Percentiles rank a stretch among this genome's conserved stretches.
Conservation (phyloP, 108 stramenopile species). For the Discostella stelligeroides region DNA sequence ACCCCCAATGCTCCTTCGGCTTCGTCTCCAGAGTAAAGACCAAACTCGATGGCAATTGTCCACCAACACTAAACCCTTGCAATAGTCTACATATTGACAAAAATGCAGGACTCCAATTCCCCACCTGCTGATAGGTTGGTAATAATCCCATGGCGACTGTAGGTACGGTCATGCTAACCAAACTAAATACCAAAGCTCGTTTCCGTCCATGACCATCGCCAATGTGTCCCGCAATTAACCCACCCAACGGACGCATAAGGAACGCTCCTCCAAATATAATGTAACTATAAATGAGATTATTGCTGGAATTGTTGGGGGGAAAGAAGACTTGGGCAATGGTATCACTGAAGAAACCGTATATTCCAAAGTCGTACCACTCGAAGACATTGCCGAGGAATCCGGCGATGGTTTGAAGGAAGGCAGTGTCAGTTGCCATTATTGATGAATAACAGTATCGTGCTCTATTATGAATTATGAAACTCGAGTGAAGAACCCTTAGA, state of each 20-base stretch:
- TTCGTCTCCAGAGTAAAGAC: constrained; percentile 65
- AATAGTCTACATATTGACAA: constrained; percentile 53
- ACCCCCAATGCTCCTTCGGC: constrained; percentile 53
- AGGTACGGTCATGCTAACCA: constrained; percentile 64
- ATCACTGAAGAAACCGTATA: constrained; percentile 81
- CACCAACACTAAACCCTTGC: constrained; percentile 66
- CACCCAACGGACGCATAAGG: constrained; percentile 47
- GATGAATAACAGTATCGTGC: no score
- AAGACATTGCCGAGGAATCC: constrained; percentile 58
- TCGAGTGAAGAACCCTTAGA: no score
- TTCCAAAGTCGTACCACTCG: constrained; percentile 90
- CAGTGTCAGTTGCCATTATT: constrained; percentile 17
- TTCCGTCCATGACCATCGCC: constrained; percentile 66
- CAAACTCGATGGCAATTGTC: constrained; percentile 62
- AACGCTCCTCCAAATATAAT: constrained; percentile 80
- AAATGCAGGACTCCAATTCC: constrained; percentile 45
- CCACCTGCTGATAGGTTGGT: constrained; percentile 58
- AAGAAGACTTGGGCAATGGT: constrained; percentile 82
- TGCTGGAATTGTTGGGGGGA: constrained; percentile 41
- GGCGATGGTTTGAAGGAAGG: constrained; percentile 41
- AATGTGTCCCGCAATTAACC: constrained; percentile 57
- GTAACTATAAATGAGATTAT: constrained; percentile 53
- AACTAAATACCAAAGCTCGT: constrained; percentile 41
- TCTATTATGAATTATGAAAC: no score
- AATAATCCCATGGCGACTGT: constrained; percentile 71